Base-by-base conservation (phyloP, 75 land plant species). In the Selaginella tamariscina region DNA sequence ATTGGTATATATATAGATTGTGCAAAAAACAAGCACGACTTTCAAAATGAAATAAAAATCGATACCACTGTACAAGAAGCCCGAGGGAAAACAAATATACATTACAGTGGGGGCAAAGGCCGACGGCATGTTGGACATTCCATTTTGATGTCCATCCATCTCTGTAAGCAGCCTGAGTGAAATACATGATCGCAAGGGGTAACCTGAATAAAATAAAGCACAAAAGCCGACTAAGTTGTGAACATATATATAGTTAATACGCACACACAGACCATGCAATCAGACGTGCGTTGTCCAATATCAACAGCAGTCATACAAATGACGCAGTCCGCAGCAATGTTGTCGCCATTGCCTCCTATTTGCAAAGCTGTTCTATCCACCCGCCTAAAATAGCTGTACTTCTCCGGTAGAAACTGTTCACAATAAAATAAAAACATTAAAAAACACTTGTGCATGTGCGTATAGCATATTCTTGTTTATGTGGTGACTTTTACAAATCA, bases 131-230 rank as follows among this genome's bases (percentile, higher is more conserved):
- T 89, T 23, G 98, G 98, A 74, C 98, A 93, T 72, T 93, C 96
- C 98, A 93, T 89, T 72, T 93, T 93, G 33, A 93, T 84, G 68
- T 93, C 98, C 98, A 93, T 93, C 98, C 98, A 93, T 70, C 96
- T 78, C 81, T 93, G 98, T 60, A 93, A 77, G 70, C 96, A 93
- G 18, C 91, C 86, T 27, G 95, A 66, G 69, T 89, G 98, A 73
- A 93, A 93, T 54, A 81, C 77, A 79, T 93, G 98, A 68, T 93
- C 98, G 62, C 96, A 93, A 0, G 98, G 96, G 56, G 98, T 93
- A 29, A 93, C 88, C 96, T 93, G 81, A 22, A 59, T 8, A 59
- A 59, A 59, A 5, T 8, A 23, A 59, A 9, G 62, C 23, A 23
- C 62, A 59, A 23, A 59, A 59, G 9, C 21, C n/a, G 62, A 59